These are phyloP conservation scores for Claviceps sp. DNA, from an alignment of 2,329 filamentous ascomycete species.

Conservation along the genomic window DNA sequence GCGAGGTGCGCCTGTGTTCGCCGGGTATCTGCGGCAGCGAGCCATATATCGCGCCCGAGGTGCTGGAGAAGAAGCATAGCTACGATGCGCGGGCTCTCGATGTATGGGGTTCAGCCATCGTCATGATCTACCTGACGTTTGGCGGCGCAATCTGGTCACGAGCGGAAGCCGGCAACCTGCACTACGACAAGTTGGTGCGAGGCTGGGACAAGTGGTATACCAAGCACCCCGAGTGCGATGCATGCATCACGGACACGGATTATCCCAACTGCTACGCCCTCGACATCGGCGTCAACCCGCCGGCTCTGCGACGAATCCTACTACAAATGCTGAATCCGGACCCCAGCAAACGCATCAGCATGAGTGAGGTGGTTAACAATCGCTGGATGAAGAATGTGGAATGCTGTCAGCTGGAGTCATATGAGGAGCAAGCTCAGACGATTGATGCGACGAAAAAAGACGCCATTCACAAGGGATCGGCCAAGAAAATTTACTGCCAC, in stretches of 20 bases:
- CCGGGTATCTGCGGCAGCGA: conserved; percentile 75
- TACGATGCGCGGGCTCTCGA: conserved; percentile 69
- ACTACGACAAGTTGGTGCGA: conserved; percentile 50
- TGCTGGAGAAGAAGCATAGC: conserved; percentile 50
- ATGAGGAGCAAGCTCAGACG: conserved; percentile 45
- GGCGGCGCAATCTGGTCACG: conserved; percentile 62
- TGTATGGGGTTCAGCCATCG: conserved; percentile 74
- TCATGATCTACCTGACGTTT: conserved; percentile 66
- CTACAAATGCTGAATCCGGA: conserved; percentile 75
- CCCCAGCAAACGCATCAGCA: conserved; percentile 55
- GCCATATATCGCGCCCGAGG: conserved; percentile 80
- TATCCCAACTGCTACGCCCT: conserved; percentile 54
- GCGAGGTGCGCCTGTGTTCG: conserved; percentile 54
- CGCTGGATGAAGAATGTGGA: conserved; percentile 64
- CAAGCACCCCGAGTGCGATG: conserved; percentile 30
- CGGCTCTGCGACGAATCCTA: conserved; percentile 55
- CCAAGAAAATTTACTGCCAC: conserved; percentile 43
- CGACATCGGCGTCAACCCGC: conserved; percentile 51
- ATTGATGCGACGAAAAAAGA: conserved; percentile 51
- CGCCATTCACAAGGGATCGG: conserved; percentile 25
- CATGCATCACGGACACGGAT: conserved; percentile 38
- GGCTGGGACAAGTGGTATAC: conserved; percentile 58
- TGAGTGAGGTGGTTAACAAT: conserved; percentile 54
- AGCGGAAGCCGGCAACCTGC: conserved; percentile 41
- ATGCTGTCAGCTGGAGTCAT: conserved; percentile 63